Conservation (phyloP, 768 basidiomycete genomes). For the Collybiopsis luxurians region DNA sequence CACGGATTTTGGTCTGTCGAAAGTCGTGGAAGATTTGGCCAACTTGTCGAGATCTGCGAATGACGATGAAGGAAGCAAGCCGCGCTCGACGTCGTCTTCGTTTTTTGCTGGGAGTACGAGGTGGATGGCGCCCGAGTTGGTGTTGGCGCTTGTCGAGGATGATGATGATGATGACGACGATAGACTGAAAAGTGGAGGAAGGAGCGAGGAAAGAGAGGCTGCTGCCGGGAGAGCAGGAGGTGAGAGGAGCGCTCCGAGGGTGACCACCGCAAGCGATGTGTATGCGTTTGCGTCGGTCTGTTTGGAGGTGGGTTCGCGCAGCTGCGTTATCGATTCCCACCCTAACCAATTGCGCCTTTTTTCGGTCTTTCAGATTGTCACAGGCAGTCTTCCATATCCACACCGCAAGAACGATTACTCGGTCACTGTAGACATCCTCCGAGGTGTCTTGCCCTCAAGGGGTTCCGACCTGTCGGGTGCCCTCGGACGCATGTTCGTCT, state of each 20-base stretch:
- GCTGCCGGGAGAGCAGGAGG: background rate
- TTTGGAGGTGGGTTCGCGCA: conserved; percentile 41
- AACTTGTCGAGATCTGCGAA: conserved; percentile 29
- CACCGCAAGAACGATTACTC: conserved; percentile 54
- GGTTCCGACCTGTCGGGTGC: conserved; percentile 20
- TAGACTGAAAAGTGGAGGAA: too few relatives aligned
- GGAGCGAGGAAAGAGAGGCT: too few relatives aligned
- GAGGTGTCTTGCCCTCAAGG: conserved; percentile 46
- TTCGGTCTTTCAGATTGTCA: conserved; percentile 37
- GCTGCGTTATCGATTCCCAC: background rate
- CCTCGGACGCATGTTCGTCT: background rate
- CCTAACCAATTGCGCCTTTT: background rate
- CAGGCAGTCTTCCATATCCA: conserved; percentile 49
- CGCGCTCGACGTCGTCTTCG: conserved; percentile 30
- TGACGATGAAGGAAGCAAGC: conserved; percentile 22
- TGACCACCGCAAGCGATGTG: conserved; percentile 55
- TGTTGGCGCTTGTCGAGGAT: conserved; percentile 49
- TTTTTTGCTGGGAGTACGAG: conserved; percentile 47
- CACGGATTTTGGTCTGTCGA: conserved; percentile 62
- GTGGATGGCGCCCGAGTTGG: conserved; percentile 61
- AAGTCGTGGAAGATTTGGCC: conserved; percentile 52
- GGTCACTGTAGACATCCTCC: conserved; percentile 52
- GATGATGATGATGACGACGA: conserved; percentile 25
- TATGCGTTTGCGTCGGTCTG: conserved; percentile 60
- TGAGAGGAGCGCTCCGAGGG: conserved; percentile 26